Conservation (phyloP, 2,329 filamentous ascomycete species). For the Sporothrix pseudoabietina region DNA sequence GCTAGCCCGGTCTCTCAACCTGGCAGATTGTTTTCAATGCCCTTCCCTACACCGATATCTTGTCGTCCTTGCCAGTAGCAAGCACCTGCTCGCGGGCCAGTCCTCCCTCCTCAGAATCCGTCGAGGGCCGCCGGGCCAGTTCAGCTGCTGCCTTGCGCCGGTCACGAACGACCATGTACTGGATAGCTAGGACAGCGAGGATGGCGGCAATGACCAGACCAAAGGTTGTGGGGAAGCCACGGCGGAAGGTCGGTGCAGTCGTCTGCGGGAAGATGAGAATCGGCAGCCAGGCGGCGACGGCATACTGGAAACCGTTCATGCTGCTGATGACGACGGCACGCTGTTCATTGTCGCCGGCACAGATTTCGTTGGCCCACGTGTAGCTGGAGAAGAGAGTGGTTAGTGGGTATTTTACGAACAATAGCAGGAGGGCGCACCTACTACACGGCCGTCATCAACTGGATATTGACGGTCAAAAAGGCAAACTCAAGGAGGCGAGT, state of each 20-base stretch:
- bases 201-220: slow-evolving; percentile 22
- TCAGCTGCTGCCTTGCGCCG: background rate
- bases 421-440: slow-evolving; percentile 30
- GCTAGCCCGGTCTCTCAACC: no score
- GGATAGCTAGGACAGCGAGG: slow-evolving; percentile 21
- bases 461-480: slow-evolving; percentile 39
- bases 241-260: slow-evolving; percentile 27
- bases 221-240: slow-evolving; percentile 18
- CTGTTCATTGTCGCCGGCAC: slow-evolving; percentile 36
- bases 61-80: slow-evolving; percentile 11
- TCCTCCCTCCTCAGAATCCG: background rate
- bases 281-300: slow-evolving; percentile 37
- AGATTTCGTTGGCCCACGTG: slow-evolving; percentile 36
- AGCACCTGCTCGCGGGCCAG: slow-evolving; percentile 8
- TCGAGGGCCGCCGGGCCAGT: background rate
- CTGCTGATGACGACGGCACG: slow-evolving; percentile 37
- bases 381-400: background rate
- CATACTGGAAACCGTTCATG: slow-evolving; percentile 36
- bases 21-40: background rate
- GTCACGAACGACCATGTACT: slow-evolving; percentile 18
- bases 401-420: background rate
- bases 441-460: slow-evolving; percentile 44
- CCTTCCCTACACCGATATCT: background rate
- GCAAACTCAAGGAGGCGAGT: slow-evolving; percentile 39
- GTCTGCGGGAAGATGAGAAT: slow-evolving; percentile 35